Percentiles rank a stretch among this genome's conserved stretches.
Conservation (phyloP, 768 basidiomycete species). For the Rubroboletus pulcherrimus region DNA sequence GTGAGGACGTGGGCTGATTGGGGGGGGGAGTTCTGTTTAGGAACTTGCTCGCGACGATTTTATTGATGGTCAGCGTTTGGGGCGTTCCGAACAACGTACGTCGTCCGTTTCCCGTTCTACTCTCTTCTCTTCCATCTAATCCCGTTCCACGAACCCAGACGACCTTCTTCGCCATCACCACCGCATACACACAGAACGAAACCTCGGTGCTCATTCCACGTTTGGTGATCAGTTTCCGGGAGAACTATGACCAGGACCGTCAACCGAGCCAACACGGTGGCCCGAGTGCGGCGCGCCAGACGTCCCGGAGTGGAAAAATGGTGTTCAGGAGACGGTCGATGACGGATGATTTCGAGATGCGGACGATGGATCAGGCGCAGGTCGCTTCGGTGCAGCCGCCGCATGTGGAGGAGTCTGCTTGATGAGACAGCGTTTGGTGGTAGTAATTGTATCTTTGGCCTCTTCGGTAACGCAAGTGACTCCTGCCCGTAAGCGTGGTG, state of each 20-base stretch:
- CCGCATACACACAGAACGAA: slow-evolving; percentile 19
- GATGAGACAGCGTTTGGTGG: not conserved
- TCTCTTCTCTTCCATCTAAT: not conserved
- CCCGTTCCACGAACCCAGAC: not conserved
- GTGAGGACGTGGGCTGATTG: not conserved
- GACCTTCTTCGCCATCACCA: slow-evolving; percentile 7
- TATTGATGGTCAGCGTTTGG: slow-evolving; percentile 18
- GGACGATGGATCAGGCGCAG: not conserved
- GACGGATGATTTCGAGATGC: slow-evolving; percentile 8
- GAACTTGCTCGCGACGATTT: slow-evolving; percentile 13
- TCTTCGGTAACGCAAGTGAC: not conserved
- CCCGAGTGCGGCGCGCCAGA: not conserved
- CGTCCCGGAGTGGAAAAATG: slow-evolving; percentile 6
- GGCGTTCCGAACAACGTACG: slow-evolving; percentile 11
- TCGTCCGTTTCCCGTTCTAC: not conserved
- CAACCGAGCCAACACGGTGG: not conserved
- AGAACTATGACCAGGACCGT: slow-evolving; percentile 8
- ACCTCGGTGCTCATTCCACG: slow-evolving; percentile 17
- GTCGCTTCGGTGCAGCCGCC: not conserved
- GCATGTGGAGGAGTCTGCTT: not conserved
- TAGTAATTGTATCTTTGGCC: not conserved
- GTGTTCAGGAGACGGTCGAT: slow-evolving; percentile 1
- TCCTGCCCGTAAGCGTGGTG: not conserved
- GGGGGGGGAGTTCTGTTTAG: not conserved
- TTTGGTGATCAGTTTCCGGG: slow-evolving; percentile 18